Percentiles rank a stretch among this genome's conserved stretches.
These are phyloP conservation scores for Fusarium longipes DNA, from an alignment of 2,329 filamentous ascomycete genomes.

Conservation along the genomic window DNA sequence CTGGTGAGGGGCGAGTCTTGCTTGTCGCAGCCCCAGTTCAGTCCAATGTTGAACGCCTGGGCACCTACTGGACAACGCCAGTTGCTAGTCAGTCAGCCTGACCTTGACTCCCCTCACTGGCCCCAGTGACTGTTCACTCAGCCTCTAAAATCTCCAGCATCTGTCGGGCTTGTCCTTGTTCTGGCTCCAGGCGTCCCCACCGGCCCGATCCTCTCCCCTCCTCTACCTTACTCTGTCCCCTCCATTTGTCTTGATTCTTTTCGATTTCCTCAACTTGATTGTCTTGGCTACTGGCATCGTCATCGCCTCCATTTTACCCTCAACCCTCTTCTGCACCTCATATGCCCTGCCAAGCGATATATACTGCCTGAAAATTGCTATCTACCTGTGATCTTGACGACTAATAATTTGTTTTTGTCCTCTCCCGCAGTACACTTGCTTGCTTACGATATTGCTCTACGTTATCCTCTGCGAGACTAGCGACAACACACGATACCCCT, in stretches of 20 bases:
- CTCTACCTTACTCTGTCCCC: constrained; percentile 35
- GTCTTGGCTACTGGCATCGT: constrained; percentile 41
- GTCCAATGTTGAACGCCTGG: constrained; percentile 33
- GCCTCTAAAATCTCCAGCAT: constrained; percentile 33
- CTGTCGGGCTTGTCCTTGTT: constrained; percentile 31
- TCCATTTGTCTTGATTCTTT: constrained; percentile 44
- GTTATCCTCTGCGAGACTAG: constrained; percentile 29
- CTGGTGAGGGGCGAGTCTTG: constrained; percentile 34
- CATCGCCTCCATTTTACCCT: constrained; percentile 37
- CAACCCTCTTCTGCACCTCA: constrained; percentile 11
- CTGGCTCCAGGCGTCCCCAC: constrained; percentile 36
- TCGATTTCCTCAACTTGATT: constrained; percentile 38
- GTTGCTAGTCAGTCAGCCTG: constrained; percentile 42
- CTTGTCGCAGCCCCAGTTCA: constrained; percentile 29
- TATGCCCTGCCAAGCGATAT: constrained; percentile 22
- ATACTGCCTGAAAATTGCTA: constrained; percentile 18
- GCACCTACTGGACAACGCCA: constrained; percentile 36
- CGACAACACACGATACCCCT: constrained; percentile 40
- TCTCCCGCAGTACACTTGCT: constrained; percentile 31
- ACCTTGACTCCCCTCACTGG: constrained; percentile 36
- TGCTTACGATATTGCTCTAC: constrained; percentile 37
- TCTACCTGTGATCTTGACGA: constrained; percentile 32
- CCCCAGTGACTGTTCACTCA: constrained; percentile 24
- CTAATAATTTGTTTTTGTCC: constrained; percentile 41
- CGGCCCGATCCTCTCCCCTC: constrained; percentile 42